Evolutionary conservation across 2,329 filamentous ascomycete genomes (phyloP).

Genomic region (Neospermospora avenae): DNA sequence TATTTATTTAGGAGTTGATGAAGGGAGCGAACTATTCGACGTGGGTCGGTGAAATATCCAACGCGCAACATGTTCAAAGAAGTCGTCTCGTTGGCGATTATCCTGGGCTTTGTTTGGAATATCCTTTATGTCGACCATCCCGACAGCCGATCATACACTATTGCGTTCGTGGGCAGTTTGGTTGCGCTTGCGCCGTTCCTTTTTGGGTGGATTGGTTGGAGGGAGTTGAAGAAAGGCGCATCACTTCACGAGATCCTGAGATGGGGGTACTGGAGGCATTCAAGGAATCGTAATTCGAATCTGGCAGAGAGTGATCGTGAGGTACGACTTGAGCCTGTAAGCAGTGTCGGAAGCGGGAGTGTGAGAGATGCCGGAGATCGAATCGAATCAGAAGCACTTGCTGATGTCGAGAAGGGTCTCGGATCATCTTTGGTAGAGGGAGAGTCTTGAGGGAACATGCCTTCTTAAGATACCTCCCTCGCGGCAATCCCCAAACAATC

Average conservation of each 20-base stretch:
- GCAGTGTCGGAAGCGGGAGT: not conserved
- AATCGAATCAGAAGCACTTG: not conserved
- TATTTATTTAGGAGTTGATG: too few relatives aligned
- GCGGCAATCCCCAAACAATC: not conserved
- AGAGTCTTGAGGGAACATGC: not conserved
- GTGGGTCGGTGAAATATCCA: not conserved
- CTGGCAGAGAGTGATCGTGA: not conserved
- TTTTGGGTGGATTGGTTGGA: conserved; percentile 11
- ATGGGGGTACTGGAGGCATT: conserved; percentile 1
- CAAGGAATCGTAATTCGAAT: not conserved
- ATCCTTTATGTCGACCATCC: conserved; percentile 26
- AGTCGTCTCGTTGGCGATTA: conserved; percentile 24
- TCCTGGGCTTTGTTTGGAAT: conserved; percentile 24
- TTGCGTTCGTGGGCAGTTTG: conserved; percentile 23
- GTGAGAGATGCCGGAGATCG: conserved; percentile 5
- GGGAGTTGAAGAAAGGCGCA: not conserved
- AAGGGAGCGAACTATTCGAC: too few relatives aligned
- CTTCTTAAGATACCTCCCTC: not conserved
- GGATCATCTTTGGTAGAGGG: not conserved
- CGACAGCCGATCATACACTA: conserved; percentile 22
- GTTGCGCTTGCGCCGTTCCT: conserved; percentile 17
- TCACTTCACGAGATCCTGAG: not conserved
- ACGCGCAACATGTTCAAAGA: conserved; percentile 25
- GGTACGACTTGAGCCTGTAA: not conserved
- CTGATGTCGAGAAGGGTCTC: conserved; percentile 13